Evolutionary conservation across 2,329 filamentous ascomycete species (phyloP).

Genomic region (Aspergillus brasiliensis): DNA sequence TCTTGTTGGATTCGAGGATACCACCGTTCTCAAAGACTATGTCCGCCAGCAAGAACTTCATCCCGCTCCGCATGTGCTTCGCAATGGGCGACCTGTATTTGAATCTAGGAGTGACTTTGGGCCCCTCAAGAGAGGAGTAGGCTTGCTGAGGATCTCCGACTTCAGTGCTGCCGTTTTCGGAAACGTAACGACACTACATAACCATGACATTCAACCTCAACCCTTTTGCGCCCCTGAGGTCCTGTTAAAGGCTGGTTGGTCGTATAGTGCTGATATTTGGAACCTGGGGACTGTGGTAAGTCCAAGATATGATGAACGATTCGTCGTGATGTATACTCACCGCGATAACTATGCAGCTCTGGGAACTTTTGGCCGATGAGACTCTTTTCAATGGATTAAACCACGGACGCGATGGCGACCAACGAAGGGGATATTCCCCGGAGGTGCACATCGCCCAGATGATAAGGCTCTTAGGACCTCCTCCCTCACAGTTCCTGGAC

Average conservation of each 20-base stretch:
- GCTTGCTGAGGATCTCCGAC: constrained; percentile 30
- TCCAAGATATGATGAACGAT: not conserved
- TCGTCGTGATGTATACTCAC: not conserved
- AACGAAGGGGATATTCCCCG: constrained; percentile 25
- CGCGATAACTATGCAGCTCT: constrained; percentile 24
- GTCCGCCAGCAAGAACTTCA: constrained; percentile 24
- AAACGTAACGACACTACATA: constrained; percentile 28
- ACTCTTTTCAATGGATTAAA: constrained; percentile 32
- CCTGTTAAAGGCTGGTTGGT: constrained; percentile 31
- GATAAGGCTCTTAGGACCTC: constrained; percentile 26
- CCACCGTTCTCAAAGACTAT: constrained; percentile 26
- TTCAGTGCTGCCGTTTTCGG: constrained; percentile 33
- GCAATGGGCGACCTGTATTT: constrained; percentile 29
- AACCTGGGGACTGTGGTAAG: constrained; percentile 34
- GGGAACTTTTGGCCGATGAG: constrained; percentile 34
- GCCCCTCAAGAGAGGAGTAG: constrained; percentile 22
- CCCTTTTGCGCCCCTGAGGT: constrained; percentile 36
- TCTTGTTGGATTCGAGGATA: constrained; percentile 32
- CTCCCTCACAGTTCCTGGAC: constrained; percentile 18
- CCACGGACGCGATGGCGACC: constrained; percentile 15
- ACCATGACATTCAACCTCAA: constrained; percentile 49
- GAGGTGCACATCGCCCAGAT: constrained; percentile 29
- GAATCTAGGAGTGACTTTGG: constrained; percentile 31
- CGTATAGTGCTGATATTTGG: constrained; percentile 40
- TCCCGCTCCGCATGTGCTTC: constrained; percentile 24